Evolutionary conservation across 2,329 filamentous ascomycete species (phyloP), one percentile per base, ranked within the genome.

Genomic region (Esteya vermicola): DNA sequence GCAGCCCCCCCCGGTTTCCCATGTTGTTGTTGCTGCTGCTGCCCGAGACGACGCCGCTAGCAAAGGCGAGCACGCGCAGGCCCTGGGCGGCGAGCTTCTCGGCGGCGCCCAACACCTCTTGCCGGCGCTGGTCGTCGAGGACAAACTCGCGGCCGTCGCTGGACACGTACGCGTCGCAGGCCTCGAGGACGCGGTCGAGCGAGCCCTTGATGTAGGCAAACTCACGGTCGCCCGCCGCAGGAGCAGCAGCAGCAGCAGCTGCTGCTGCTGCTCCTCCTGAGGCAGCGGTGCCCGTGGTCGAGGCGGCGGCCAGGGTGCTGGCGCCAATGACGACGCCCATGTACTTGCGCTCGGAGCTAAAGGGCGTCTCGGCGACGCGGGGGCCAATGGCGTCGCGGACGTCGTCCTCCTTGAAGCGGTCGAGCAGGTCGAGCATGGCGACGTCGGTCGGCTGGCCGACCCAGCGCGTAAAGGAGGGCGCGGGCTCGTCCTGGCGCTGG

Each of bases 331-430:
- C 81, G 22, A 95, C 88, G 26, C 93, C 93, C 93, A 98, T 98
- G 89, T 89, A 98, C 60, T 98, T 98, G 42, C 89, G 75, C 55
- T 94, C 86, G 1, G 91, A 98, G 56, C 89, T 96, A 59, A 98
- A 98, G 0, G 91, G 88, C 0, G 85, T 88, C 57, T 98, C 91
- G 33, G 78, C 77, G 25, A 81, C 74, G 36, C 89, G 81, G 25
- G 73, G 70, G n/a, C 86, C 86, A 40, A 94, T 75, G 9, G 83
- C 80, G 35, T 91, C 81, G 45, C 93, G 79, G 34, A 93, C 77
- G 59, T 98, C 91, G 48, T 93, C 84, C 57, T 95, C 89, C 44
- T 82, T 82, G 54, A 93, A 91, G 20, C 77, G 74, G 60, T 98
- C 93, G 26, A 98, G 67, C 38, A 98, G 67, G 59, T 98, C 91